Base-by-base conservation (phyloP, 495 filamentous ascomycete genomes). In the Copromyces sp. region DNA sequence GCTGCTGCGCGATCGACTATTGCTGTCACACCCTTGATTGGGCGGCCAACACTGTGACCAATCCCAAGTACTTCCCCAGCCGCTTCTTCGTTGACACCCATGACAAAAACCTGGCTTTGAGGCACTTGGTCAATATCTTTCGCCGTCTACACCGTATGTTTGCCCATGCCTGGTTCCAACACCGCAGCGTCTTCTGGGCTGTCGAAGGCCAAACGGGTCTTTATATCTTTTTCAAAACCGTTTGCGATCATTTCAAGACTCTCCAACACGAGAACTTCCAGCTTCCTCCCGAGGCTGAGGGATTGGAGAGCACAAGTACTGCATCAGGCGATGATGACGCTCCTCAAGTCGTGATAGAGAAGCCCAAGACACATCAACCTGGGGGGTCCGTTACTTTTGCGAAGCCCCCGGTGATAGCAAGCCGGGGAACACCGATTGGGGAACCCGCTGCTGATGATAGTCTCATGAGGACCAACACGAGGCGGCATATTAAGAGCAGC, bases 101-200 rank as follows among this genome's bases (percentile, higher is more conserved):
- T 76, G 90, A 91, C 76, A 87, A 87, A 75, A 89, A 84, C 45
- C 87, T 87, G 29, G 91, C 89, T 2, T 87, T 93, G 71, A 91
- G 94, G 80, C 93, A 96, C 80, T 83, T 99, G 39, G 92, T 92
- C 69, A 98, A 97, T 80, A 94, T 99, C 70, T 97, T 98, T 82
- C 88, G 96, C 70, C 87, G 95, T 9, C 87, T 98, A 69, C 97
- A 99, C 80, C 88, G 95, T 68, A 98, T 99, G 79, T 98, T 98
- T 78, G 96, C 95, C 69, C 95, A 99, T 77, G 95, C 95, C 12
- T 99, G 95, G 95, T 99, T 97, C 80, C 94, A 97, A 80, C 95
- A 99, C 78, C 89, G 94, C 24, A 89, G 89, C 69, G 90, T 97
- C n/a, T 99, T 98, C 78, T 98, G 94, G 94, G 89, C 92, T 45